phyloP scores from a whole-genome alignment of 2,329 filamentous ascomycete species.

The Penicillium sumatraense region DNA sequence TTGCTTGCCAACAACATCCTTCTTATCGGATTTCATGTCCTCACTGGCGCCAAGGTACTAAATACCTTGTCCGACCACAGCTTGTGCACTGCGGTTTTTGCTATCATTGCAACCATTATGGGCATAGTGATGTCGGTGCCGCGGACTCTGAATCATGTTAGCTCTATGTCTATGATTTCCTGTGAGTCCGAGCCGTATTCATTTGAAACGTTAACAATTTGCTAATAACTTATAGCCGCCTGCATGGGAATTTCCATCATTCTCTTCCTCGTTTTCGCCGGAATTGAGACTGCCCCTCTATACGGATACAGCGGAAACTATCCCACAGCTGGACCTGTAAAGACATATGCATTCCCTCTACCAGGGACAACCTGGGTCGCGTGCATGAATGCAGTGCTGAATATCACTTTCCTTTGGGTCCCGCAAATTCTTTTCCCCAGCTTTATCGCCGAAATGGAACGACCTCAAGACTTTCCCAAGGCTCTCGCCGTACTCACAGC shows the following conservation, averaged over 20 bases:
- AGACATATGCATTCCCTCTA: constrained; percentile 54
- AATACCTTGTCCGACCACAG: constrained; percentile 57
- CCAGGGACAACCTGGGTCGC: constrained; percentile 52
- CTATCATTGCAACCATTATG: constrained; percentile 52
- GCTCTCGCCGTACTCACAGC: constrained; percentile 51
- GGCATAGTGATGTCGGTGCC: constrained; percentile 54
- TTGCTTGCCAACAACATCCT: constrained; percentile 58
- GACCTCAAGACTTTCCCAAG: constrained; percentile 57
- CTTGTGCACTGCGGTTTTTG: constrained; percentile 55
- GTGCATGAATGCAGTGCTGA: constrained; percentile 57
- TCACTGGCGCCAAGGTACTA: constrained; percentile 55
- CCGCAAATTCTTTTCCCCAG: constrained; percentile 58
- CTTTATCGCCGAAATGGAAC: constrained; percentile 58
- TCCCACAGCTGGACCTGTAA: constrained; percentile 49
- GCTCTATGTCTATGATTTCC: constrained; percentile 57
- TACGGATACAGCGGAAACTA: constrained; percentile 54
- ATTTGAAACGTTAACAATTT: too few species aligned
- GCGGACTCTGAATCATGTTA: constrained; percentile 52
- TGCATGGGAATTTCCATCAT: constrained; percentile 56
- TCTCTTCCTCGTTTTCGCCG: constrained; percentile 55
- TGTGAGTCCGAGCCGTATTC: constrained; percentile 29
- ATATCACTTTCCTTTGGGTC: constrained; percentile 57
- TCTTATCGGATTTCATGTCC: constrained; percentile 56
- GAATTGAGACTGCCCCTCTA: constrained; percentile 50
- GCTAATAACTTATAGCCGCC: constrained; percentile 32